Evolutionary conservation across 2,329 filamentous ascomycete genomes (phyloP), one percentile per base, ranked within the genome.

Genomic region (Botrytis elliptica): DNA sequence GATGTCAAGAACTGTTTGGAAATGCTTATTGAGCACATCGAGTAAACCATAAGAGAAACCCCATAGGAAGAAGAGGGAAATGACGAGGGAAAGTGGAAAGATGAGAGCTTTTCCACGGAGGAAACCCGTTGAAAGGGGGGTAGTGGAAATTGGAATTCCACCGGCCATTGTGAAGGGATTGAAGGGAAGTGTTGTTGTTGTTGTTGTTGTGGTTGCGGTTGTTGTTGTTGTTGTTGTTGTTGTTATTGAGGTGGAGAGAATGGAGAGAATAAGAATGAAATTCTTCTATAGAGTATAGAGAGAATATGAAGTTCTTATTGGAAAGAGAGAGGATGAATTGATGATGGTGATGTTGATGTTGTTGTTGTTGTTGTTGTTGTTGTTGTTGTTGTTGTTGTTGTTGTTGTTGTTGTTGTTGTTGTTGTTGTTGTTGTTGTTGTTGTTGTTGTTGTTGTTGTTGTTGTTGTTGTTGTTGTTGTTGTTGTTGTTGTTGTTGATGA

Each of bases 1-100:
- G 86, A 79, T 77, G n/a, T 92, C 92, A 42, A 87, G 78, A 12
- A 93, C 88, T 18, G 83, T 81, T 60, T 91, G 90, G 73, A 93
- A 90, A 29, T 89, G 90, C 36, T 87, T 87, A 80, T 97, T 97
- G 42, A 97, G 87, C 0, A 91, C 92, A 79, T 95, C 93, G 10
- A 97, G 85, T 3, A 97, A 86, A 0, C 94, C 94, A 77, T 97
- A 97, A 0, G 93, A 94, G 75, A 97, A 91, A 0, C 94, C 94
- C 94, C 94, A 97, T 4, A 97, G 84, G 76, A 97, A 89, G 83
- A 97, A 97, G 0, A 97, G 85, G 10, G 95, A 87, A 5, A 92
- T 92, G 44, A 96, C 93, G 78, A 75, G 87, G 76, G 79, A 85
- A 66, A 87, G 83, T 16, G 86, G 86, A 75, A 85, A 82, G 79